Base-by-base conservation (phyloP, 1,284 basidiomycete genomes). In the Tilletia walkeri region DNA sequence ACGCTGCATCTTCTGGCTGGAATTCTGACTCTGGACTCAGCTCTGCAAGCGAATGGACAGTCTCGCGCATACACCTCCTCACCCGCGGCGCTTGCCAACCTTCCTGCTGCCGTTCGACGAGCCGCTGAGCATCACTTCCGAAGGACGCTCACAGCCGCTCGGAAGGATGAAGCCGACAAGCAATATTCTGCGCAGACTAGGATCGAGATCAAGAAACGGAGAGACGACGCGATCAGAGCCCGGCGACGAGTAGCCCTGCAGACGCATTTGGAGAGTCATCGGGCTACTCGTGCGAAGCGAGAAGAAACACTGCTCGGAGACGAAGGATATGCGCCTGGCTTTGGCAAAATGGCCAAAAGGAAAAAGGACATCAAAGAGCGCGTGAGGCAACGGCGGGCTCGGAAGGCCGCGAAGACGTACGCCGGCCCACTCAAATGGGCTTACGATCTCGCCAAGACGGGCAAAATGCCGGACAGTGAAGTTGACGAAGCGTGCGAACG, bases 1-100 rank as follows among this genome's bases (percentile, higher is more conserved):
- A 18, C 38, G 6, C 36, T 63, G 14, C 59, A 63, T 39, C 59
- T 63, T 9, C 34, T 63, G 30, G 59, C 59, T 36, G 59, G 59
- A 4, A 38, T 63, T 18, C 38, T 63, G 36, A 63, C 59, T 14
- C 34, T 63, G 38, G 36, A 63, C 4, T 63, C 59, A 10, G 59
- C 14, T 10, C 20, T 39, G 3, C 59, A 63, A 9, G 36, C 54
- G 12, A n/a, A 24, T 34, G 20, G 24, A 4, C 14, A 9, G 9
- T 14, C 41, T 45, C 41, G 41, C 41, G 34, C 54, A 5, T 24
- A 56, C 24, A 24, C 24, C 1, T 20, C 24, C 34, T 20, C 54
- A 30, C 20, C 10, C 1, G 16, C 54, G 16, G 54, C 20, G 10
- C 30, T 63, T 18, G 30, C 59, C 30, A 6, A 39, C 4, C 59